phyloP scores from a whole-genome alignment of 345 rosid genomes.

The Eucalyptus dawsonii region DNA sequence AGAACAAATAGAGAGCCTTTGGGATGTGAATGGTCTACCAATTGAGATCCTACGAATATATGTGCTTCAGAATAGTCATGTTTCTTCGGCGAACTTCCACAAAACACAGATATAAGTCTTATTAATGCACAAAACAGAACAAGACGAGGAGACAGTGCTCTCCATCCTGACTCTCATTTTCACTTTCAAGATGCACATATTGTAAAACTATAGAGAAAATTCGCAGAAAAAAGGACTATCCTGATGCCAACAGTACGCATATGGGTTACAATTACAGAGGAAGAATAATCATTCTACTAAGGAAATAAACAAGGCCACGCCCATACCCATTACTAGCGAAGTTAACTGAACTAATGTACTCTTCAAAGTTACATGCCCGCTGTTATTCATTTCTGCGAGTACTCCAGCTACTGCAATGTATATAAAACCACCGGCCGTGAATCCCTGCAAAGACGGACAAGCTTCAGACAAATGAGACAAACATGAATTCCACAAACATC shows the following conservation, averaged over 20 bases:
- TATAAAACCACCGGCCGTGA: constrained; percentile 95
- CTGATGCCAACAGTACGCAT: neutral
- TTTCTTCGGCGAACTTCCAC: neutral
- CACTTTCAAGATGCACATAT: neutral
- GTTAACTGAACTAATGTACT: constrained; percentile 39
- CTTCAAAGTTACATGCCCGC: constrained; percentile 36
- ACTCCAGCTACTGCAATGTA: constrained; percentile 94
- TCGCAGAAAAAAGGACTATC: neutral
- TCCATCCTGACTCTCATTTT: neutral
- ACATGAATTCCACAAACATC: neutral
- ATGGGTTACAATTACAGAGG: neutral
- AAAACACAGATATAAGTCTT: neutral
- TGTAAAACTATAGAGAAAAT: neutral
- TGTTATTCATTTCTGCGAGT: constrained; percentile 78
- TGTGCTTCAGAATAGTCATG: neutral
- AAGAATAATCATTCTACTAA: constrained; percentile 45
- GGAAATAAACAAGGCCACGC: constrained; percentile 72
- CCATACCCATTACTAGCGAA: constrained; percentile 71
- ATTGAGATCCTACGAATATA: neutral
- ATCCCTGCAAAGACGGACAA: constrained; percentile 36
- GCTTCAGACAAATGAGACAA: neutral
- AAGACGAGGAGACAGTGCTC: neutral
- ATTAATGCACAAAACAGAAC: neutral
- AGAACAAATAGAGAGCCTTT: neutral
- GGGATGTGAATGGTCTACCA: neutral